Conservation (phyloP, 1,139 yeast species). For the Groenewaldozyma sp. region DNA sequence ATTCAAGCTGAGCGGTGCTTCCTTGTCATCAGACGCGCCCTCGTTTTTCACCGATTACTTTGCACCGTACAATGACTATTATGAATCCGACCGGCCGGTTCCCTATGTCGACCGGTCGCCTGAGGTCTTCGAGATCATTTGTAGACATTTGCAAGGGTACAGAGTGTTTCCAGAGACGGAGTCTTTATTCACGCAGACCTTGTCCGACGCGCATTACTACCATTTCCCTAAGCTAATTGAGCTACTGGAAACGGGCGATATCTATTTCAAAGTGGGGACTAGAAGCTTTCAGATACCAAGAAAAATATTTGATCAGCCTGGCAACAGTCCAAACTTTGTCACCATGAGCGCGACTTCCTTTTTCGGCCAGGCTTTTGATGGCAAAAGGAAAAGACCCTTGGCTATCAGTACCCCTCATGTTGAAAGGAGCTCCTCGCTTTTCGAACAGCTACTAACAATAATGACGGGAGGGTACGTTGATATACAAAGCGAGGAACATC, state of each 20-base stretch:
- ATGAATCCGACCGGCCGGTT: constrained; percentile 29
- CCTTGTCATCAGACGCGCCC: constrained; percentile 69
- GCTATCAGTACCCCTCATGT: constrained; percentile 53
- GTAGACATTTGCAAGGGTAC: constrained; percentile 63
- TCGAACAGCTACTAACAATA: constrained; percentile 49
- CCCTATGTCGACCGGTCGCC: constrained; percentile 78
- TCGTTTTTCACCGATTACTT: constrained; percentile 42
- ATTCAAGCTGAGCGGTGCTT: constrained; percentile 57
- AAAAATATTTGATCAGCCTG: constrained; percentile 43
- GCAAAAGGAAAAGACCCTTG: constrained; percentile 61
- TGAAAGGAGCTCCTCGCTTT: constrained; percentile 46
- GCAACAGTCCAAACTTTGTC: constrained; percentile 73
- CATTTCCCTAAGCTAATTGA: constrained; percentile 49
- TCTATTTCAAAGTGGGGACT: constrained; percentile 56
- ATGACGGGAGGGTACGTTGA: constrained; percentile 46
- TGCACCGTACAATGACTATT: constrained; percentile 20
- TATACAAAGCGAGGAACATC: constrained; percentile 43
- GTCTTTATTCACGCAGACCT: constrained; percentile 49
- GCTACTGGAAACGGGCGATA: constrained; percentile 44
- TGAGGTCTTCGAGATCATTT: constrained; percentile 53
- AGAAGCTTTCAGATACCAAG: constrained; percentile 51
- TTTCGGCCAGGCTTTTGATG: constrained; percentile 23
- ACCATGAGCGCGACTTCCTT: constrained; percentile 44
- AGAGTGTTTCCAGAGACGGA: constrained; percentile 50
- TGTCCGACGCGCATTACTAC: constrained; percentile 69